These are phyloP conservation scores for Ophiostoma tasmaniense DNA, from an alignment of 2,329 filamentous ascomycete species.

Conservation along the genomic window DNA sequence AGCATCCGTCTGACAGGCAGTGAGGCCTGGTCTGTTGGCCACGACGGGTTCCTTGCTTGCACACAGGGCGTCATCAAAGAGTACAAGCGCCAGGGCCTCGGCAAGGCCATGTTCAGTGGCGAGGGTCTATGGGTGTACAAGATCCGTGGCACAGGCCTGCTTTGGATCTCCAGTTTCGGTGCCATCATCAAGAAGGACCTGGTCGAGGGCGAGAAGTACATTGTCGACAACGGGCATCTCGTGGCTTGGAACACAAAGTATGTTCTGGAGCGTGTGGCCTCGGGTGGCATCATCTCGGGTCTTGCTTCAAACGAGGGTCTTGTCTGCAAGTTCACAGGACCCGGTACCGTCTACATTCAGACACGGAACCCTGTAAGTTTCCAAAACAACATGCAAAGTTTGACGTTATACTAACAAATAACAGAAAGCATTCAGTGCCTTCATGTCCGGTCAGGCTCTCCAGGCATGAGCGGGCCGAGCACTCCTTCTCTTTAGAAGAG, in stretches of 20 bases:
- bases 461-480: conserved; percentile 19
- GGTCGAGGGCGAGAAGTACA: conserved; percentile 70
- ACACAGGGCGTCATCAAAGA: conserved; percentile 86
- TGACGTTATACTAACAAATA: not conserved
- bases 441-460: conserved; percentile 40
- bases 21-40: conserved; percentile 75
- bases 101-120: conserved; percentile 88
- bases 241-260: conserved; percentile 98
- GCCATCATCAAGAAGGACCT: conserved; percentile 89
- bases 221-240: conserved; percentile 85
- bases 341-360: conserved; percentile 86
- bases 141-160: conserved; percentile 67
- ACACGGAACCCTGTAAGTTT: conserved; percentile 69
- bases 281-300: conserved; percentile 86
- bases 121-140: conserved; percentile 89
- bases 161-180: conserved; percentile 90
- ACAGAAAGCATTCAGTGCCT: conserved; percentile 45
- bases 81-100: conserved; percentile 74
- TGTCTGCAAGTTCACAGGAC: conserved; percentile 88
- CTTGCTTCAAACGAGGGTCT: conserved; percentile 75
- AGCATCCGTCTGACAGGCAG: conserved; percentile 64
- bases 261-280: conserved; percentile 78
- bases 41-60: conserved; percentile 75
- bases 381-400: not conserved
- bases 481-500: not conserved